These are phyloP conservation scores for Kandelia obovata DNA, from an alignment of 345 rosid species.

Conservation along the genomic window DNA sequence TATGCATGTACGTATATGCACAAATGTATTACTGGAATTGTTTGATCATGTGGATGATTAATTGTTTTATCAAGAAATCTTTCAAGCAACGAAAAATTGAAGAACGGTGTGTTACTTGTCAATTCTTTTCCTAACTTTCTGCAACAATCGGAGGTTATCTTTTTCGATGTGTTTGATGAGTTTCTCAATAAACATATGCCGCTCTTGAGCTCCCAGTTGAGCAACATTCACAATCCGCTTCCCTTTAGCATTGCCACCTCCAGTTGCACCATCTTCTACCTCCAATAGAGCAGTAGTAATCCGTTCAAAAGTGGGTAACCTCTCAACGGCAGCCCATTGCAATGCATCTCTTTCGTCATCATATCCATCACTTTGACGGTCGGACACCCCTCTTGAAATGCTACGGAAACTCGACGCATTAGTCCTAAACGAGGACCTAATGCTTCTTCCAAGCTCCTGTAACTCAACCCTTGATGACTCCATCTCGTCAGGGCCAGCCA, in stretches of 20 bases:
- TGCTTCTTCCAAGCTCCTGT: conserved; percentile 61
- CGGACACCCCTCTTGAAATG: conserved; percentile 25
- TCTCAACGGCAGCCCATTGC: conserved; percentile 71
- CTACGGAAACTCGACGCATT: conserved; percentile 45
- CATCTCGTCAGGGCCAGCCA: conserved; percentile 50
- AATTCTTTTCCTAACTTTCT: conserved; percentile 45
- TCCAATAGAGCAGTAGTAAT: conserved; percentile 50
- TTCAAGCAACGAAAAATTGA: too few relatives aligned
- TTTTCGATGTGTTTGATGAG: conserved; percentile 62
- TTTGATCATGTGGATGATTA: too few relatives aligned
- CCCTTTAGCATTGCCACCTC: conserved; percentile 17
- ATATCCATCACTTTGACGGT: conserved; percentile 9
- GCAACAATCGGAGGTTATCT: conserved; percentile 57
- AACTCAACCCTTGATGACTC: conserved; percentile 61
- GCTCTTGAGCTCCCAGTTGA: conserved; percentile 50
- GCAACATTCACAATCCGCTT: conserved; percentile 48
- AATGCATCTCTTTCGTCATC: conserved; percentile 41
- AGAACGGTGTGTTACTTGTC: conserved; percentile 36
- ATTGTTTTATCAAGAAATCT: too few relatives aligned
- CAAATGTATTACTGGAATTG: background rate
- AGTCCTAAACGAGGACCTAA: conserved; percentile 51
- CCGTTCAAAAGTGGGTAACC: conserved; percentile 61
- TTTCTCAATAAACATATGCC: conserved; percentile 53
- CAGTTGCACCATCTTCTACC: conserved; percentile 3
- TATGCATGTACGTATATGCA: background rate